Conservation (phyloP, 75 land plant species). For the Pinus taeda region DNA sequence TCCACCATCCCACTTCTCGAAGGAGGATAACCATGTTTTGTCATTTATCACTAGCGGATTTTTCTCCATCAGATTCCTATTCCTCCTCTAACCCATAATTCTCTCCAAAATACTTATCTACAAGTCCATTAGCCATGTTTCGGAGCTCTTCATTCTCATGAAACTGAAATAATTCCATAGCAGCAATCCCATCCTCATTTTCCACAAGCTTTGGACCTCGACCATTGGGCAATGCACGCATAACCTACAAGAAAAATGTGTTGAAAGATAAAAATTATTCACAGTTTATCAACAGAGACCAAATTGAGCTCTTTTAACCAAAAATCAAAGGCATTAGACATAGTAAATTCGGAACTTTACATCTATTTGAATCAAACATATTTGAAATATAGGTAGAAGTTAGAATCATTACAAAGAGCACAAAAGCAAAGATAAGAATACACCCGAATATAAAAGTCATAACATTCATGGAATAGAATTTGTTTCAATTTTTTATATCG, state of each 20-base stretch:
- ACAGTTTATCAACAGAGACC: background rate
- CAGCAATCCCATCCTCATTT: conserved; percentile 90
- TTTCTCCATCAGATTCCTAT: background rate
- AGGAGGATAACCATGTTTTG: background rate
- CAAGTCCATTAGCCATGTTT: conserved; percentile 84
- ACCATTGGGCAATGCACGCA: conserved; percentile 88
- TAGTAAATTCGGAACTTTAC: too few species aligned
- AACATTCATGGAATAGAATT: too few species aligned
- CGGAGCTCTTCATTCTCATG: conserved; percentile 92
- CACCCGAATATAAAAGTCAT: too few species aligned
- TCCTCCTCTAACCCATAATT: conserved; percentile 77
- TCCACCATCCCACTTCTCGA: too few species aligned
- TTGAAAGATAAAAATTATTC: background rate
- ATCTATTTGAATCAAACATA: too few species aligned
- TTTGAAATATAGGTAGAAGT: too few species aligned
- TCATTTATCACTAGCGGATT: background rate
- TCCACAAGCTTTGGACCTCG: conserved; percentile 94
- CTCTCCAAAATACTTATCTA: conserved; percentile 93
- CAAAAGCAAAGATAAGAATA: too few species aligned
- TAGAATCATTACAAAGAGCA: too few species aligned
- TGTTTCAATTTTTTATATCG: too few species aligned
- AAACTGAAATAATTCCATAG: conserved; percentile 92
- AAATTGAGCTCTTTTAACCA: too few species aligned
- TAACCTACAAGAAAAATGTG: conserved; percentile 49
- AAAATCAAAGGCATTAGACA: too few species aligned